Evolutionary conservation across 2,329 filamentous ascomycete species (phyloP).

Genomic region (Penicillium sp.): DNA sequence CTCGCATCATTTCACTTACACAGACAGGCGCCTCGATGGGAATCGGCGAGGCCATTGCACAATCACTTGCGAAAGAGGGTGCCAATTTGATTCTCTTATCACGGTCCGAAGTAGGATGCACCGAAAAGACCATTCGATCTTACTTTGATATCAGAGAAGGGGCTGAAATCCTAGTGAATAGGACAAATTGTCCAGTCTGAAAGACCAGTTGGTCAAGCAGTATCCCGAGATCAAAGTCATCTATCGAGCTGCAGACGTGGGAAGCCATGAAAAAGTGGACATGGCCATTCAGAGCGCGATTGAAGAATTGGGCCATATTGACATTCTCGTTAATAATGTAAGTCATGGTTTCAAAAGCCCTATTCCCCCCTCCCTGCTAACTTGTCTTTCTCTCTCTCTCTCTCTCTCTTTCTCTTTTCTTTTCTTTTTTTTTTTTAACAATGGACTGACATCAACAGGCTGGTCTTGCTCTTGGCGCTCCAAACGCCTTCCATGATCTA

Average conservation of each 20-base stretch:
- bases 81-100: conserved; percentile 42
- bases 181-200: too few relatives aligned
- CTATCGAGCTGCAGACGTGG: conserved; percentile 15
- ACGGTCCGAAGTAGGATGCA: conserved; percentile 30
- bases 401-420: too few relatives aligned
- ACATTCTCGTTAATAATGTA: conserved; percentile 45
- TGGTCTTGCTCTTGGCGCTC: conserved; percentile 45
- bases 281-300: conserved; percentile 28
- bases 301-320: conserved; percentile 34
- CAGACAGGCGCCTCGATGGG: conserved; percentile 44
- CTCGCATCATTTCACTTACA: neutral
- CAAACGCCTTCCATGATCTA: conserved; percentile 39
- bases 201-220: neutral
- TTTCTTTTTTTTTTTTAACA: too few relatives aligned
- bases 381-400: too few relatives aligned
- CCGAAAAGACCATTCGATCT: conserved; percentile 6
- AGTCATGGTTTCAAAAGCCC: conserved; percentile 37
- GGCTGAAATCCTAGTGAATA: too few relatives aligned
- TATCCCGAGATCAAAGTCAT: conserved; percentile 8
- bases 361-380: too few relatives aligned
- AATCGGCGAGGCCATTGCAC: conserved; percentile 43
- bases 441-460: conserved; percentile 22
- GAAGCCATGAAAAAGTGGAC: conserved; percentile 16
- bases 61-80: conserved; percentile 32
- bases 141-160: too few relatives aligned